Conservation (phyloP, 2,329 filamentous ascomycete species). For the Hyphodiscus sp. region DNA sequence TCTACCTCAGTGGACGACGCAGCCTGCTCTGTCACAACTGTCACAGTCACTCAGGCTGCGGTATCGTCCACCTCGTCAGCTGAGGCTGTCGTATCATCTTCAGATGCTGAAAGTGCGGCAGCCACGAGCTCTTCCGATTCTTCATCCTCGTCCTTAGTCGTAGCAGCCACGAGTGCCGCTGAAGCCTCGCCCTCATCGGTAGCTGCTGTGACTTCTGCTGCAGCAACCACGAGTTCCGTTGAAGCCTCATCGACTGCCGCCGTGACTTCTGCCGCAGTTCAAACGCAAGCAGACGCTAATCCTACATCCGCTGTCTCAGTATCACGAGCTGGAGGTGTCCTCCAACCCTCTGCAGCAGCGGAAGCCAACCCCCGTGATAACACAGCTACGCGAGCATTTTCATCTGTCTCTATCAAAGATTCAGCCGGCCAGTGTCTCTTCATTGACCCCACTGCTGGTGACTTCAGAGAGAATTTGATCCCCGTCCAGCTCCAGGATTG, state of each 20-base stretch:
- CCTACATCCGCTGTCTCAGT: neutral
- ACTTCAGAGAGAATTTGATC: conserved; percentile 40
- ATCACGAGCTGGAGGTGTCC: neutral
- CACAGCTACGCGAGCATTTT: conserved; percentile 36
- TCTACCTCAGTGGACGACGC: neutral
- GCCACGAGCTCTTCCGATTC: no score
- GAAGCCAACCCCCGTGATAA: conserved; percentile 37
- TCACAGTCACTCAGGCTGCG: neutral
- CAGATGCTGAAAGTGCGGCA: no score
- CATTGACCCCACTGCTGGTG: conserved; percentile 39
- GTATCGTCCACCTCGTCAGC: neutral
- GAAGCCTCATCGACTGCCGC: neutral
- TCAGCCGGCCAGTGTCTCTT: conserved; percentile 37
- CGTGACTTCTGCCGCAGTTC: neutral
- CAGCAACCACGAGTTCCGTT: neutral
- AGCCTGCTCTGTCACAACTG: neutral
- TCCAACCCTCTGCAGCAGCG: conserved; percentile 30
- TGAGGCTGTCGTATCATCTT: no score
- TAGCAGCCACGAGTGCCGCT: neutral
- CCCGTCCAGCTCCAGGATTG: conserved; percentile 36
- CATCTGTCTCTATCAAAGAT: conserved; percentile 35
- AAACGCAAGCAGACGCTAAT: neutral
- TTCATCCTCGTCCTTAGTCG: neutral
- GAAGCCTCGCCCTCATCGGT: neutral
- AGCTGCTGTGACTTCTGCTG: no score